Base-by-base conservation (phyloP, 2,329 filamentous ascomycete species). In the Monilinia fructicola region DNA sequence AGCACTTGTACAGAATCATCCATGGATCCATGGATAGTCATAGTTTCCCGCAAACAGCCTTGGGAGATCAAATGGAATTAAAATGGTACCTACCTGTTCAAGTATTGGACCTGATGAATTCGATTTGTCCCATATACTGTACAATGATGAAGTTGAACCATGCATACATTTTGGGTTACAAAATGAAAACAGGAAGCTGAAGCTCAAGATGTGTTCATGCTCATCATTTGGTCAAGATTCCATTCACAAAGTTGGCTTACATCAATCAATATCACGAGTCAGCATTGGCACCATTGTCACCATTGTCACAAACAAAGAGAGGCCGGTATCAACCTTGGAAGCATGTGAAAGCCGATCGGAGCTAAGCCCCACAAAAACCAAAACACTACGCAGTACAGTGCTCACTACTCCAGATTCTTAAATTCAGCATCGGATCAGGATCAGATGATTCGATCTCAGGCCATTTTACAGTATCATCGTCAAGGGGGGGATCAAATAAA, bases 341-440 rank as follows among this genome's bases (percentile, higher is more conserved):
- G 54, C 64, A 65, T 65, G 64, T 65, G 64, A 65, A 65, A 65
- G 31, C 42, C 64, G 54, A 55, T 48, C 16, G 18, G 21, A 58
- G 64, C 46, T 60, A 52, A 65, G 46, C 64, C 55, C 64, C 64
- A 65, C 64, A 65, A 65, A 50, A 18, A 40, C 1, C 42, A 42
- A 40, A n/a, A n/a, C n/a, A n/a, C n/a, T n/a, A n/a, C n/a, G n/a
- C n/a, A n/a, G n/a, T n/a, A n/a, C 18, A 14, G n/a, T 53, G 50
- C 64, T 65, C 18, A 10, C n/a, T 53, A 60, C 64, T 65, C 55
- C 54, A 62, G 64, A 40, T 59, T 65, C 61, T 28, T 16, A 35
- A 31, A 42, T 11, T 46, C 46, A 21, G 54, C 31, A 52, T 65
- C 64, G 61, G 64, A 65, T 65, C 40, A 42, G 40, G 10, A 42